These are phyloP conservation scores for Arthrobotrys sphaeroides DNA, from an alignment of 2,329 filamentous ascomycete species.

Conservation along the genomic window DNA sequence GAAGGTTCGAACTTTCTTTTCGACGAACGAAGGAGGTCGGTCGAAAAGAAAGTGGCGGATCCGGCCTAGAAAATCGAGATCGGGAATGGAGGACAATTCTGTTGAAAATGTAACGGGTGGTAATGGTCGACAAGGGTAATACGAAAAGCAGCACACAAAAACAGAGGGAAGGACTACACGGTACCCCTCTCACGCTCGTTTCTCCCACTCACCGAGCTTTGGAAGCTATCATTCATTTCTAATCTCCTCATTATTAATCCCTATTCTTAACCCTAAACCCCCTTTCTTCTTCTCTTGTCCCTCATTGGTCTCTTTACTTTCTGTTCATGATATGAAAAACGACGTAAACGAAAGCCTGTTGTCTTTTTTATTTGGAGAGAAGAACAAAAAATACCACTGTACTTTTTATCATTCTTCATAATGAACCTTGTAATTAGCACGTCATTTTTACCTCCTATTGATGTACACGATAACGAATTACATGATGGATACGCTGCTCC, in stretches of 20 bases:
- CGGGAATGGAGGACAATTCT: not conserved
- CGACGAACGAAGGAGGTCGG: not conserved
- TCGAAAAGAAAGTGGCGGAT: constrained; percentile 20
- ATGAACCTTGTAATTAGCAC: constrained; percentile 3
- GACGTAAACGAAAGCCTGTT: constrained; percentile 10
- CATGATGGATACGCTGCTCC: not conserved
- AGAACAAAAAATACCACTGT: constrained; percentile 4
- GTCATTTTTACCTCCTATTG: not conserved
- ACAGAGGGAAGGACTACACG: not conserved
- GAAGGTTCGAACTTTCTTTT: constrained; percentile 30
- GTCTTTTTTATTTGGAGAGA: not conserved
- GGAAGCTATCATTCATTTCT: not conserved
- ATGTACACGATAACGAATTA: constrained; percentile 3
- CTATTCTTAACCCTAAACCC: not conserved
- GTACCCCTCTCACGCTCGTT: not conserved
- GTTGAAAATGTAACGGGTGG: not conserved
- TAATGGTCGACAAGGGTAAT: not conserved
- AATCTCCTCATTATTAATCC: not conserved
- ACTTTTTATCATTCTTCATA: not conserved
- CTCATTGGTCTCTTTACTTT: not conserved
- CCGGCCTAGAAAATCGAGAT: not conserved
- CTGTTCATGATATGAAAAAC: not conserved
- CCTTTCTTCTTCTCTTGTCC: not conserved
- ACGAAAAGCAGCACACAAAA: not conserved
- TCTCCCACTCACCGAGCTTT: not conserved